Conservation (phyloP, 768 basidiomycete genomes). For the Hygrocybe coccinea region DNA sequence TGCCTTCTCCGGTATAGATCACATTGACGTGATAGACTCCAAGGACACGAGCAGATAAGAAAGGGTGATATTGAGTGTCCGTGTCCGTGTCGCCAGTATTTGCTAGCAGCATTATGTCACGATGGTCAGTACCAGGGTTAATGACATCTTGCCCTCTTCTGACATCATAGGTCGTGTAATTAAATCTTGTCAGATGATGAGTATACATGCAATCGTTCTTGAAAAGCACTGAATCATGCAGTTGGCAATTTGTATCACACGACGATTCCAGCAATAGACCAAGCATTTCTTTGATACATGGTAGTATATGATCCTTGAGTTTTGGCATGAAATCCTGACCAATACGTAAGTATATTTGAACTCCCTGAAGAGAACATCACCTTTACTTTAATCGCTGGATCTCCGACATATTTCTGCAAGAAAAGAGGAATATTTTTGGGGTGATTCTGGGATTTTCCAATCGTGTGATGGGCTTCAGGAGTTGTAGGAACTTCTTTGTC, state of each 20-base stretch:
- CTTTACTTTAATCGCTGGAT: slow-evolving; percentile 15
- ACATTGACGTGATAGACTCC: slow-evolving; percentile 15
- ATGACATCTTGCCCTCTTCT: slow-evolving; percentile 34
- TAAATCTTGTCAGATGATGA: slow-evolving; percentile 32
- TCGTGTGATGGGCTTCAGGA: slow-evolving; percentile 15
- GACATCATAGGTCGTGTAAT: slow-evolving; percentile 42
- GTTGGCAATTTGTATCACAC: background rate
- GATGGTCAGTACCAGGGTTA: slow-evolving; percentile 18
- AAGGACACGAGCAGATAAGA: slow-evolving; percentile 7
- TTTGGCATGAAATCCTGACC: slow-evolving; percentile 22
- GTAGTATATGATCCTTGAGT: slow-evolving; percentile 28
- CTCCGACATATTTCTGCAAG: slow-evolving; percentile 14
- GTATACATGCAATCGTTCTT: slow-evolving; percentile 24
- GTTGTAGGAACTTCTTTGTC: slow-evolving; percentile 22
- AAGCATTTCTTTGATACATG: slow-evolving; percentile 14
- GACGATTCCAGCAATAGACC: background rate
- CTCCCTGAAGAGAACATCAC: background rate
- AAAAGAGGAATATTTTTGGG: slow-evolving; percentile 11
- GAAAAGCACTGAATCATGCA: slow-evolving; percentile 16
- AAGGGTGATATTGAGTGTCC: slow-evolving; percentile 4
- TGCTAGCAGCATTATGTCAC: background rate
- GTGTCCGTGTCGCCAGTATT: background rate
- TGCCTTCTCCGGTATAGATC: slow-evolving; percentile 7
- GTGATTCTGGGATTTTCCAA: slow-evolving; percentile 18
- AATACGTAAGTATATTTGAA: background rate